phyloP scores from a whole-genome alignment of 1,139 yeast species.

The Candida freyschussii region DNA sequence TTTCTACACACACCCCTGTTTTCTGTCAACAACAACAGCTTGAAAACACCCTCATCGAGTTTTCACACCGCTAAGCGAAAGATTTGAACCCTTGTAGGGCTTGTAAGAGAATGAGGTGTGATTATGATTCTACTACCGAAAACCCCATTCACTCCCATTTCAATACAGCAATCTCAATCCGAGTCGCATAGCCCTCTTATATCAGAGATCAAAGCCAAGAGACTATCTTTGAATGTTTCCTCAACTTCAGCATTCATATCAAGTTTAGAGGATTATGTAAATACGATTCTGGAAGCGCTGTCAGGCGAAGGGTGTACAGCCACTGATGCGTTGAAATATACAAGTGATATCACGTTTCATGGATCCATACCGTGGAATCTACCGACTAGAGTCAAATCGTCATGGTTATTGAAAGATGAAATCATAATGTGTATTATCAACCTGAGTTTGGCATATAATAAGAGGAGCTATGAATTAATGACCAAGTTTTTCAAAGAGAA shows the following conservation, averaged over 20 bases:
- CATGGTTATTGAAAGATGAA: conserved; percentile 13
- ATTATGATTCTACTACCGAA: no score
- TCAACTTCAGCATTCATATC: not conserved
- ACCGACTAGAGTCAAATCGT: not conserved
- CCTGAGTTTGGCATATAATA: conserved; percentile 10
- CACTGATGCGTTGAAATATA: not conserved
- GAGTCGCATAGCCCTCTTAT: no score
- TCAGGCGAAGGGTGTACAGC: not conserved
- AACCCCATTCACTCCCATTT: no score
- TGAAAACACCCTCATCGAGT: no score
- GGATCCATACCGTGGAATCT: conserved; percentile 6
- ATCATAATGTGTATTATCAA: conserved; percentile 3
- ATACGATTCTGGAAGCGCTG: not conserved
- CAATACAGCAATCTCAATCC: no score
- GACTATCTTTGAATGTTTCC: no score
- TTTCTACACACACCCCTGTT: no score
- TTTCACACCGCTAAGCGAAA: no score
- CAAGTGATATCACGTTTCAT: not conserved
- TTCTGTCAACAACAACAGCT: no score
- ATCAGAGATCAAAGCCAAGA: no score
- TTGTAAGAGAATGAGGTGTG: no score
- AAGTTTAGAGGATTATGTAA: conserved; percentile 1
- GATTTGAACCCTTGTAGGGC: no score
- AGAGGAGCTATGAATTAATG: conserved; percentile 16
- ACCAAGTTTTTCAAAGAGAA: conserved; percentile 1